These are phyloP conservation scores for Cryptococcus sp. DNA, from an alignment of 1,284 basidiomycete species.

Conservation along the genomic window DNA sequence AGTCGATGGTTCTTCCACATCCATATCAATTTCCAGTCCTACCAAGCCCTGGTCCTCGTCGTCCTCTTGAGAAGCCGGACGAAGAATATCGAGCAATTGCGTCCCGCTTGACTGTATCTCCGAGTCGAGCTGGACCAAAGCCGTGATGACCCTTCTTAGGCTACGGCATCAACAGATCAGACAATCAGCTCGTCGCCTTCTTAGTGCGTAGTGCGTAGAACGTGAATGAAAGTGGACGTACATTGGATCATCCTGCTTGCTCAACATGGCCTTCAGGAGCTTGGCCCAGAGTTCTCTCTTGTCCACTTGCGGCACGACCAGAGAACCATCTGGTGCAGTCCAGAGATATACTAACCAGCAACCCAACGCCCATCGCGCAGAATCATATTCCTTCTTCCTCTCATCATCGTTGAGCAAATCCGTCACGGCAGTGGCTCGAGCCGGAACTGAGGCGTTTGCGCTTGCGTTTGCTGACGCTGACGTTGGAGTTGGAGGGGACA, in stretches of 20 bases:
- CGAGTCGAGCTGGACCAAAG: no score
- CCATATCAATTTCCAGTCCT: slow-evolving; percentile 1
- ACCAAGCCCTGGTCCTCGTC: no score
- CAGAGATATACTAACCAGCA: slow-evolving; percentile 28
- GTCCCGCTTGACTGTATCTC: no score
- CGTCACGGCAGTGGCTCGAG: background rate
- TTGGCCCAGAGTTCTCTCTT: slow-evolving; percentile 13
- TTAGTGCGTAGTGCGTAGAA: background rate
- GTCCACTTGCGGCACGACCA: slow-evolving; percentile 7
- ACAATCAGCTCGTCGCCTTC: background rate
- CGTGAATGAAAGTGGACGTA: slow-evolving; percentile 9
- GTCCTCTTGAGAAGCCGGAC: no score
- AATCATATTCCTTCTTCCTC: slow-evolving; percentile 3
- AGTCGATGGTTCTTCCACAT: slow-evolving; percentile 14
- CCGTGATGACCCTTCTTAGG: no score
- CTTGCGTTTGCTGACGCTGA: background rate
- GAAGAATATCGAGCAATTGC: no score
- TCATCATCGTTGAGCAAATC: background rate
- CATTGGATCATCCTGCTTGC: slow-evolving; percentile 22
- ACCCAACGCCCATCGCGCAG: slow-evolving; percentile 27
- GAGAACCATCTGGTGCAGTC: background rate
- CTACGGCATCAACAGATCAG: no score
- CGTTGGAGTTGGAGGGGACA: background rate
- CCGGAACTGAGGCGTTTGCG: background rate
- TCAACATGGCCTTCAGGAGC: slow-evolving; percentile 11